Evolutionary conservation across 148 eudicot species (phyloP), one percentile per base, ranked within the genome.

Genomic region (Euryodendron excelsum): DNA sequence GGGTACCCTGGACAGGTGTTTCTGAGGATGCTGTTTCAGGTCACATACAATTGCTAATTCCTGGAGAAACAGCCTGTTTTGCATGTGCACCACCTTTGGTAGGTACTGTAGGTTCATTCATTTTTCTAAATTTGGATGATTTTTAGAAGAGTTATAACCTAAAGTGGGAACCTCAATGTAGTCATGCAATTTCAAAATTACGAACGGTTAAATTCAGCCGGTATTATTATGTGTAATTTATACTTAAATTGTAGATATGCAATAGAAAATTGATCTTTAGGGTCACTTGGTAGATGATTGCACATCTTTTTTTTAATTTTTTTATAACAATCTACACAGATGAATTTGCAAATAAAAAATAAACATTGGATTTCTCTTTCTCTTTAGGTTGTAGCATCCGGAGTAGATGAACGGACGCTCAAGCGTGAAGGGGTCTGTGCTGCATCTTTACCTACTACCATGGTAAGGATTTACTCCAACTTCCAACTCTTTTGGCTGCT

Each of bases 361-460:
- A 20, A 44, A 59, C 21, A 5, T 23, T 37, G 30, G 39, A 59
- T 74, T 27, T 28, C 14, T 47, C 12, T 60, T 50, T 23, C 4
- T 61, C 60, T 75, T 66, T 77, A 94, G 98, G 97, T 94, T 83
- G 98, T 94, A 69, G 98, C 98, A 67, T 94, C 98, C 21, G 98
- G 98, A 80, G 77, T 94, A 41, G 97, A 94, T 87, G 98, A 94
- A 78, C 97, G 96, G 52, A 94, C 97, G 33, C 89, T 94, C 31
- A 94, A 94, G 86, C 97, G 98, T 72, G 97, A 94, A 85, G 98
- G 98, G 59, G 98, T 94, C 56, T 94, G 98, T 86, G 98, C 98
- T 78, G 98, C 98, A 82, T 94, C 98, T 76, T 90, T 94, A 80
- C 98, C 98, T 47, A 94, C 98, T 70, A 94, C 98, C 18, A 94